phyloP scores from a whole-genome alignment of 495 filamentous ascomycete species.

The Aspergillus funiculosus region DNA sequence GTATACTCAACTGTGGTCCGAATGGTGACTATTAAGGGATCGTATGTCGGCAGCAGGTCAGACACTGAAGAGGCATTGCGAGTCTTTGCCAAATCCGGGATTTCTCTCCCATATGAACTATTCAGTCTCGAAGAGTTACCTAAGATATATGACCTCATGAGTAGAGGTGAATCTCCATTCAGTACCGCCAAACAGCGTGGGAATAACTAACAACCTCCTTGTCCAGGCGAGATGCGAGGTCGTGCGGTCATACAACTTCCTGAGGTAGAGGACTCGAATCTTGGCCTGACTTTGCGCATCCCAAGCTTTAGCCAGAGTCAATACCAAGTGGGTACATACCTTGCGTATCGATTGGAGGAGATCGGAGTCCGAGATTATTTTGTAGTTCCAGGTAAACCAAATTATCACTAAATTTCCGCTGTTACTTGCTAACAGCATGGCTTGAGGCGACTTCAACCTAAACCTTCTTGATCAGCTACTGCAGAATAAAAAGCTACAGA shows the following conservation, averaged over 20 bases:
- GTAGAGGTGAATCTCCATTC: no score
- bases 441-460: slow-evolving; percentile 72
- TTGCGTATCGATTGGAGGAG: slow-evolving; percentile 10
- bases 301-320: background rate
- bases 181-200: no score
- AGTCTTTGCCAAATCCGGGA: slow-evolving; percentile 51
- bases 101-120: background rate
- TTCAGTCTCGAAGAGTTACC: background rate
- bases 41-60: slow-evolving; percentile 72
- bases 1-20: slow-evolving; percentile 70
- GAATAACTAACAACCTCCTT: no score
- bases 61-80: slow-evolving; percentile 73
- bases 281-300: no score
- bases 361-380: slow-evolving; percentile 5
- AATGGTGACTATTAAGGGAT: slow-evolving; percentile 77
- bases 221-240: background rate
- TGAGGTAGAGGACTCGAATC: no score
- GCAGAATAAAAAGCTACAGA: slow-evolving; percentile 50
- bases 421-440: no score
- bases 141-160: background rate
- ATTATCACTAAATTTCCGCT: no score
- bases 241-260: background rate
- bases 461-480: slow-evolving; percentile 55
- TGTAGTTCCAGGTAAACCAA: slow-evolving; percentile 10
- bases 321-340: slow-evolving; percentile 1